These are phyloP conservation scores for Wickerhamiella hasegawae DNA, from an alignment of 805 yeast species.

Conservation along the genomic window DNA sequence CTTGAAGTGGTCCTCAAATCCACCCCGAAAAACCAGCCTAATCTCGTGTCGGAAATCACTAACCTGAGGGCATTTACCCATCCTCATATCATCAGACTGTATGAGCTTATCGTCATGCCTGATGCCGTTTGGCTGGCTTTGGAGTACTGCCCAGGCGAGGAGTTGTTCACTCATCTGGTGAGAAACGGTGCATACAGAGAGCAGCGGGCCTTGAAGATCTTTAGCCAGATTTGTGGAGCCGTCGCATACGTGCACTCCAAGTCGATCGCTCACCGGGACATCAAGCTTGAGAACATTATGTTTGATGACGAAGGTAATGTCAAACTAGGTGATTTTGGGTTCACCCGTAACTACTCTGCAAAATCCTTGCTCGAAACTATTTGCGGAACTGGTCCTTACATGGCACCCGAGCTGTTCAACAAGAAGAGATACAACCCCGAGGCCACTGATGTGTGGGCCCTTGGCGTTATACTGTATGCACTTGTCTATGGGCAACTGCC, in stretches of 20 bases:
- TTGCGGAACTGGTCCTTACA: constrained; percentile 89
- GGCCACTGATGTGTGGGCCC: constrained; percentile 72
- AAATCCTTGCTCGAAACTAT: constrained; percentile 54
- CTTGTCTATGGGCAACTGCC: constrained; percentile 80
- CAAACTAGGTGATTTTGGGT: constrained; percentile 86
- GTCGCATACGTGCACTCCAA: constrained; percentile 63
- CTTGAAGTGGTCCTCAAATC: constrained; percentile 72
- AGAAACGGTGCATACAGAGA: constrained; percentile 17
- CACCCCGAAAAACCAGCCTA: constrained; percentile 61
- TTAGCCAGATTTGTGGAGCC: constrained; percentile 41
- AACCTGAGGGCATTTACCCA: constrained; percentile 75
- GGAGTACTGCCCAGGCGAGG: constrained; percentile 60
- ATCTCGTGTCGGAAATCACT: constrained; percentile 77
- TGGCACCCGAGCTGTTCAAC: constrained; percentile 84
- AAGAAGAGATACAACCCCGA: constrained; percentile 64
- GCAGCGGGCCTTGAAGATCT: constrained; percentile 16
- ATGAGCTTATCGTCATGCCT: constrained; percentile 75
- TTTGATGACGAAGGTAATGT: constrained; percentile 69
- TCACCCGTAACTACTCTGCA: constrained; percentile 59
- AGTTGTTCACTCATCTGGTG: constrained; percentile 22
- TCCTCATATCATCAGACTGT: constrained; percentile 67
- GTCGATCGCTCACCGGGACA: constrained; percentile 62
- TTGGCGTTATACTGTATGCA: constrained; percentile 79
- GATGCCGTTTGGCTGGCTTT: constrained; percentile 69
- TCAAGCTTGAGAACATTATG: constrained; percentile 57